A percentile compares a stretch with the other conserved stretches of the same genome.
Conservation (phyloP, 139 green algal genomes). For the Chlamydomonas schloesseri region DNA sequence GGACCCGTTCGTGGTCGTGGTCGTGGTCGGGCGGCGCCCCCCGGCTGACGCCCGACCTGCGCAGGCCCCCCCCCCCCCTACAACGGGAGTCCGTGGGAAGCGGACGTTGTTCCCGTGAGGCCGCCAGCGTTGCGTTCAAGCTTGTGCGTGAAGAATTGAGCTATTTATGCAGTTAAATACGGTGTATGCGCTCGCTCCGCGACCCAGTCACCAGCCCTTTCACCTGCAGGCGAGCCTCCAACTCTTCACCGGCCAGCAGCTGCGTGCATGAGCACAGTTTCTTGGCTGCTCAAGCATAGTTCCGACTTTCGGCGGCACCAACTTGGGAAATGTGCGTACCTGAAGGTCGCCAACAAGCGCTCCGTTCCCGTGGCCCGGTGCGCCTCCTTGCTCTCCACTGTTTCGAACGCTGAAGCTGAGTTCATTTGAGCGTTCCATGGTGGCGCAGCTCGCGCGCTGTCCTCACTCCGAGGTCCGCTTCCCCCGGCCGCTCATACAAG, state of each 20-base stretch:
- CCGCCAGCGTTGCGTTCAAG: too few species aligned
- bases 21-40: background rate
- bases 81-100: background rate
- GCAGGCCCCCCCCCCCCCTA: background rate
- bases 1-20: background rate
- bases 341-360: conserved; percentile 18
- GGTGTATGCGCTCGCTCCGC: too few species aligned
- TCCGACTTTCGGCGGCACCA: background rate
- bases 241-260: conserved; percentile 25
- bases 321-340: background rate
- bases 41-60: too few species aligned
- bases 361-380: background rate
- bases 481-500: too few species aligned
- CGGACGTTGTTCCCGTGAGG: background rate
- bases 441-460: background rate
- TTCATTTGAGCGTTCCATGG: conserved; percentile 17
- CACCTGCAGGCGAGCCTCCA: conserved; percentile 32
- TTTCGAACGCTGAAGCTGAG: conserved; percentile 26
- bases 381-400: background rate
- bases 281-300: background rate
- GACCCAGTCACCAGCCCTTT: too few species aligned
- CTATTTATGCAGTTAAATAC: too few species aligned
- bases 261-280: background rate
- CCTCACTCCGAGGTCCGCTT: too few species aligned
- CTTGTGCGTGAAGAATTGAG: too few species aligned